These are phyloP conservation scores for Paecilomyces fulvus DNA, from an alignment of 2,329 filamentous ascomycete genomes.

Conservation along the genomic window DNA sequence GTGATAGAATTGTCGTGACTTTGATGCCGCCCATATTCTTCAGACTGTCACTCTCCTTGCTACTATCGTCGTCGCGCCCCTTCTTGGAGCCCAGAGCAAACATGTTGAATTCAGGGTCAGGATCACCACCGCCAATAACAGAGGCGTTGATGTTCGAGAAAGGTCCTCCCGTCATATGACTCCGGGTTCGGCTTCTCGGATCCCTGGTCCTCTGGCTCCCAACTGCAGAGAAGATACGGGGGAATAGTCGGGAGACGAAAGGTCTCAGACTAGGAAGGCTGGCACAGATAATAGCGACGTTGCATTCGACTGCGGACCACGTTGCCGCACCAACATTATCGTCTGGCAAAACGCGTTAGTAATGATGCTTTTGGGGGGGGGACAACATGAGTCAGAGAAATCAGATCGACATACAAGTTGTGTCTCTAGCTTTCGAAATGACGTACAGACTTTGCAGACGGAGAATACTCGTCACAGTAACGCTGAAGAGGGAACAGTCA, in stretches of 20 bases:
- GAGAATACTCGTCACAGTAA: conserved; percentile 34
- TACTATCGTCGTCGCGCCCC: not conserved
- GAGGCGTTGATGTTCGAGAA: not conserved
- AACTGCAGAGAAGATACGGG: conserved; percentile 4
- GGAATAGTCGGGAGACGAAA: conserved; percentile 19
- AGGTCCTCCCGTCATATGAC: too few species aligned
- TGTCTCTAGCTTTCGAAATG: conserved; percentile 19
- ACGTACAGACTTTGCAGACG: conserved; percentile 19
- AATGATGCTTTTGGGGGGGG: not conserved
- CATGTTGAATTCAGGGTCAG: not conserved
- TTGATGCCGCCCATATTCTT: not conserved
- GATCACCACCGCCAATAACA: not conserved
- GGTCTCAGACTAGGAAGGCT: conserved; percentile 21
- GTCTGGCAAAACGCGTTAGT: not conserved
- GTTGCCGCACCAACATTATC: conserved; percentile 22
- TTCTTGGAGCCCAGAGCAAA: not conserved
- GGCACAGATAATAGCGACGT: conserved; percentile 22
- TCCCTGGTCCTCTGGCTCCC: not conserved
- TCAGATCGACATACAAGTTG: conserved; percentile 16
- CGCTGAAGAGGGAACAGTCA: conserved; percentile 19
- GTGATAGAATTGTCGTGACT: conserved; percentile 1
- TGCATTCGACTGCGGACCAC: conserved; percentile 23
- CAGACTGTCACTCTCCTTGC: not conserved
- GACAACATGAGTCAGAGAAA: not conserved
- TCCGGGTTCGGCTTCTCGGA: not conserved